Evolutionary conservation across 768 basidiomycete genomes (phyloP), one percentile per base, ranked within the genome.

Genomic region (Piloderma croceum): DNA sequence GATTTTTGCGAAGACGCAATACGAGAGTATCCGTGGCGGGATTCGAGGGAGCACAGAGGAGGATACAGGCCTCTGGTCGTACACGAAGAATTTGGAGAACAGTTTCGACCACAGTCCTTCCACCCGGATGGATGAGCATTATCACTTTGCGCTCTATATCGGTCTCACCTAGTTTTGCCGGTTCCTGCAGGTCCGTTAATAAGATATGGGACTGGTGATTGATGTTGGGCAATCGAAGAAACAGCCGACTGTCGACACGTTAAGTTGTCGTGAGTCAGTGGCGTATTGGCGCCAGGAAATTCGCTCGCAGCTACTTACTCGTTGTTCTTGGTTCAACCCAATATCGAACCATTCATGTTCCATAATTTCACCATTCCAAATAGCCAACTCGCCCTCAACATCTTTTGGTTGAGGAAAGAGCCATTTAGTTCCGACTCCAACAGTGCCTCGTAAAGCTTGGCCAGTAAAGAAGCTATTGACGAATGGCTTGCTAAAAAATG

Each of bases 141-240:
- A n/a, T n/a, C n/a, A n/a, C n/a, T n/a, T n/a, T n/a, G n/a, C n/a
- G n/a, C n/a, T n/a, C n/a, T n/a, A n/a, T n/a, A n/a, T n/a, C n/a
- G 21, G 19, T 43, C 33, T 42, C 42, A 69, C 71, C 68, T 65
- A n/a, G 72, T 75, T 53, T 75, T 75, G 15, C 72, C 73, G 15
- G 73, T 75, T 1, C 73, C 73, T 13, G 73, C 71, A 11, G 73
- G 73, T 2, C 73, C 73, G 38, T 64, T 62, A 40, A 75, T 73
- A 3, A 75, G 51, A 42, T 69, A 70, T 0, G 72, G 73, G 2
- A 72, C 63, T n/a, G 67, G 62, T 12, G 65, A 71, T 38, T 68
- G 63, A 43, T 67, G 60, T 11, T 68, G 51, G 2, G 71, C 61
- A 21, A 73, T 65, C 6, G 68, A 63, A 33, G 60, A 57, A 15